These are phyloP conservation scores for Elaeis oleifera DNA, from an alignment of 202 grass and related monocot species.

Conservation along the genomic window DNA sequence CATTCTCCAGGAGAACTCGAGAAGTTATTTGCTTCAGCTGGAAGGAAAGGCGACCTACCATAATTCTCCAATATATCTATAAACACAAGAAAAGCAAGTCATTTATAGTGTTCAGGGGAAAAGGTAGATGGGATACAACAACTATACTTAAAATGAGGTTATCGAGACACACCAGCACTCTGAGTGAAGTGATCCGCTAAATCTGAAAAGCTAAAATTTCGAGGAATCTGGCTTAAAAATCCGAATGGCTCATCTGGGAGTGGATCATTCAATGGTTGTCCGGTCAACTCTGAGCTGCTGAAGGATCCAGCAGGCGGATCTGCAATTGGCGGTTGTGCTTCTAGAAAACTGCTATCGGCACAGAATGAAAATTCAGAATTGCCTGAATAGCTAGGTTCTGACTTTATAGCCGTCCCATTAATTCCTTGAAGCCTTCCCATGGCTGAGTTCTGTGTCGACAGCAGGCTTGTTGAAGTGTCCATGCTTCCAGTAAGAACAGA, in stretches of 20 bases:
- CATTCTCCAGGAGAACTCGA: conserved; percentile 54
- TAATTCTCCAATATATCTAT: conserved; percentile 97
- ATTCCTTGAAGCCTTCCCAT: conserved; percentile 45
- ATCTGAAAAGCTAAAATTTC: conserved; percentile 98
- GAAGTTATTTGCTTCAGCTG: conserved; percentile 65
- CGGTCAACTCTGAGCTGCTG: conserved; percentile 74
- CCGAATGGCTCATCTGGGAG: conserved; percentile 68
- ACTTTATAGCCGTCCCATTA: conserved; percentile 68
- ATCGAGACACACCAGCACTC: conserved; percentile 55
- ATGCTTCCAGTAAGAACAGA: conserved; percentile 44
- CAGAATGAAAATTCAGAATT: conserved; percentile 68
- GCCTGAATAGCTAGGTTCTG: conserved; percentile 52
- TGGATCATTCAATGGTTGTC: conserved; percentile 48
- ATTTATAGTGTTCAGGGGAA: not conserved
- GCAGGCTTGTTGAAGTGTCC: conserved; percentile 48
- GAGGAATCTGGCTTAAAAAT: conserved; percentile 89
- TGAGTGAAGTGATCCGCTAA: conserved; percentile 90
- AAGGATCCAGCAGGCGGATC: conserved; percentile 84
- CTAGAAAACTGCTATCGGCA: conserved; percentile 64
- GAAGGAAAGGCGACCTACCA: conserved; percentile 94
- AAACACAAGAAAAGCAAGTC: conserved; percentile 20
- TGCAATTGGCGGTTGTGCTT: conserved; percentile 60
- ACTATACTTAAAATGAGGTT: conserved; percentile 12
- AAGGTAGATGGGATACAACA: not conserved
- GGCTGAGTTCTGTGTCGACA: conserved; percentile 47